Evolutionary conservation across 306 rosid genomes (phyloP).

Genomic region (barrel medic (Medicago truncatula)): DNA sequence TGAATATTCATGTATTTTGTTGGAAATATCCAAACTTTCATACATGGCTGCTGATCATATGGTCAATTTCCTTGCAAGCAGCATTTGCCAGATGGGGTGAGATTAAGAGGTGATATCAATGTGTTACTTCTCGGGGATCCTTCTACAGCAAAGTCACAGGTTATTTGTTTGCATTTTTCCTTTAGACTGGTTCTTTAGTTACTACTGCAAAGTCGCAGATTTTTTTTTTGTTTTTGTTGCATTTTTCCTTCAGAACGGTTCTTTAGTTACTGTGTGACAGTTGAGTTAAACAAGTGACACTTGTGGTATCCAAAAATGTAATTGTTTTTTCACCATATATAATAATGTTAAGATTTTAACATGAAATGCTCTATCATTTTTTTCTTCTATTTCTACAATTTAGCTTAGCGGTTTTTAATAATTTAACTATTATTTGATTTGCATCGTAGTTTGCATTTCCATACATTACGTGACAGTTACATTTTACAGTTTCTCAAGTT

Average conservation of each 20-base stretch:
- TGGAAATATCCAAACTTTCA: constrained; percentile 5
- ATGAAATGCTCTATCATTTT: constrained; percentile 20
- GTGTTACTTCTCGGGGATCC: constrained; percentile 98
- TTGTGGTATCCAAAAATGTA: constrained; percentile 3
- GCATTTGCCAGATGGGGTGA: constrained; percentile 97
- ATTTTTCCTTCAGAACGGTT: constrained; percentile 43
- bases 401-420: not conserved
- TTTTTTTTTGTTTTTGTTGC: not conserved
- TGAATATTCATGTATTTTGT: constrained; percentile 11
- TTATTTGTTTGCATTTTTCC: constrained; percentile 33
- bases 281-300: constrained; percentile 31
- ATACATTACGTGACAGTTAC: constrained; percentile 21
- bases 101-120: constrained; percentile 95
- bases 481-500: constrained; percentile 87
- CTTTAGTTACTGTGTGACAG: constrained; percentile 5
- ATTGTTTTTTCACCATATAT: constrained; percentile 21
- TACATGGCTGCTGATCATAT: constrained; percentile 24
- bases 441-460: constrained; percentile 26
- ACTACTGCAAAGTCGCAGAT: constrained; percentile 63
- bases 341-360: not conserved
- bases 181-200: constrained; percentile 44
- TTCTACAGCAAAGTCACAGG: constrained; percentile 99
- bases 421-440: constrained; percentile 20
- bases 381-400: not conserved
- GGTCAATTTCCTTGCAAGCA: constrained; percentile 49